Evolutionary conservation across 139 green algal species (phyloP), one percentile per base, ranked within the genome.

Genomic region (Nannochloris sp.): DNA sequence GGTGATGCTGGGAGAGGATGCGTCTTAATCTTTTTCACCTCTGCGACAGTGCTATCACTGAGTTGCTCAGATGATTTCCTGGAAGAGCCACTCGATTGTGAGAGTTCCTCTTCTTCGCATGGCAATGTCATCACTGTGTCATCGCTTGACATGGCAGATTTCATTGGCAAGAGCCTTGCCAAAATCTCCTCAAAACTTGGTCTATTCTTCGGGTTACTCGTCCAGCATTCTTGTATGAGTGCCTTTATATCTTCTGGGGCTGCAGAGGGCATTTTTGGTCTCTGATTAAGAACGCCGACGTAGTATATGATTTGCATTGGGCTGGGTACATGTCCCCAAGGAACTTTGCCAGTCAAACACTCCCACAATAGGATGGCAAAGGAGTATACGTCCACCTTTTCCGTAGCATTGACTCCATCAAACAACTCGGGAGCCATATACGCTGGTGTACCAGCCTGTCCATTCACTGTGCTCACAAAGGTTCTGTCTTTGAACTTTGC

Each of bases 351-450:
- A 13, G 75, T 84, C 23, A 84, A 62, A 69, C 74, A 82, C 72
- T 94, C 87, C 79, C 79, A 90, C 62, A 91, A 59, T 23, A 91
- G 72, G 40, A 93, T 72, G 8, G 60, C 81, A 73, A 90, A 89
- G 16, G 56, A 50, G 40, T 63, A 79, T 1, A 76, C 71, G n/a
- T 78, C 72, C 31, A 76, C 66, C 53, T 70, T 70, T 25, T 77
- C 70, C n/a, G 49, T 67, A 49, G 74, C n/a, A 25, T 45, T 33
- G 6, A n/a, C 25, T 44, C 61, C 65, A 8, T 79, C 69, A 67
- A 79, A 81, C 57, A 73, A 58, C 63, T 90, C 84, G 0, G 84
- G 84, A 0, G 84, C 82, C 79, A 92, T 88, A 70, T 88, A 92
- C 1, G 73, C 69, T 2, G 85, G 80, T 0, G 85, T 92, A 25